These are phyloP conservation scores for Fusarium chaquense DNA, from an alignment of 2,329 filamentous ascomycete species.

Conservation along the genomic window DNA sequence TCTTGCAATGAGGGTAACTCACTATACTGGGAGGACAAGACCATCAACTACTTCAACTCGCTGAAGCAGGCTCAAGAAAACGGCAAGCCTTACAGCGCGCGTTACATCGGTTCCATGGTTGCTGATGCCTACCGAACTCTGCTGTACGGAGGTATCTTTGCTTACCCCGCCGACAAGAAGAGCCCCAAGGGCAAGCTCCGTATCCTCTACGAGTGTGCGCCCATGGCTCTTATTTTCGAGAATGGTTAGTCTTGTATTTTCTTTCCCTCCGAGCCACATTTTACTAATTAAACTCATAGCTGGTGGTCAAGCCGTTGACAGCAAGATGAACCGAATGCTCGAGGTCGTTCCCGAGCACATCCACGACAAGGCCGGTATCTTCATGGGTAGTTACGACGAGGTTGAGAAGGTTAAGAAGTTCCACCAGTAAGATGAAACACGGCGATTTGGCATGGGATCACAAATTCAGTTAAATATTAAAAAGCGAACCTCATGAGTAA, in stretches of 20 bases:
- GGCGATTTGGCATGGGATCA: slow-evolving; percentile 33
- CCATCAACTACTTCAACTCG: slow-evolving; percentile 88
- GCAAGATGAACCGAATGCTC: slow-evolving; percentile 90
- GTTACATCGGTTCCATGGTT: slow-evolving; percentile 99
- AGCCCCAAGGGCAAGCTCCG: slow-evolving; percentile 97
- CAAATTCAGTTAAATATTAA: slow-evolving; percentile 39
- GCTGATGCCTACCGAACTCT: slow-evolving; percentile 97
- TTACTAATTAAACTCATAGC: slow-evolving; percentile 64
- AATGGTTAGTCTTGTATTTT: slow-evolving; percentile 74
- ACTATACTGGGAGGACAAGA: slow-evolving; percentile 91
- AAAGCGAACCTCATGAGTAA: slow-evolving; percentile 42
- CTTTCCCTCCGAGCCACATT: background rate
- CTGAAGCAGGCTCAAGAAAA: slow-evolving; percentile 82
- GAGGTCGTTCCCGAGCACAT: slow-evolving; percentile 91
- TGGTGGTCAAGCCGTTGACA: slow-evolving; percentile 91
- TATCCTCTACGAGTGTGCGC: slow-evolving; percentile 97
- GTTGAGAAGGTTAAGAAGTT: slow-evolving; percentile 93
- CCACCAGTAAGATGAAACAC: slow-evolving; percentile 62
- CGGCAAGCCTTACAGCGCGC: slow-evolving; percentile 91
- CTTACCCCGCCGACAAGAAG: slow-evolving; percentile 98
- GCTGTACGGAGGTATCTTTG: slow-evolving; percentile 96
- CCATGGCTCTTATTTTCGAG: slow-evolving; percentile 99
- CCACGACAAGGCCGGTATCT: slow-evolving; percentile 95
- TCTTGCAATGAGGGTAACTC: slow-evolving; percentile 99
- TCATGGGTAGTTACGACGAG: slow-evolving; percentile 94